Evolutionary conservation across 257 asterid species (phyloP), one percentile per base, ranked within the genome.

Genomic region (Solanum rostratum): DNA sequence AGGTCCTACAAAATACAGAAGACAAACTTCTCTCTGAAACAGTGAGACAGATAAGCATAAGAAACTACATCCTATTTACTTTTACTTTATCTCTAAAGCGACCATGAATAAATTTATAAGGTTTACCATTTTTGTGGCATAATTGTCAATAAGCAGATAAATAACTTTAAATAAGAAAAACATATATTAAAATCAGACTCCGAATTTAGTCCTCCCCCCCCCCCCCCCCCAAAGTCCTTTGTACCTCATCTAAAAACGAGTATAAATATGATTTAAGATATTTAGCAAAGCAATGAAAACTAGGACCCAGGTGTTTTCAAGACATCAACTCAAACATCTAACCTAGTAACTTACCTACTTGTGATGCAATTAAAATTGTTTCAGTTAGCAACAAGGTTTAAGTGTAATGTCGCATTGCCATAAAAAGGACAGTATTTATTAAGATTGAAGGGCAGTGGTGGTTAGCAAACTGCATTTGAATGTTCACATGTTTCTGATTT

Each of bases 1-100:
- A 96, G 85, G 79, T 95, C 99, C 99, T 96, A 94, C 85, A 84
- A 80, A 90, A 86, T 85, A 87, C 20, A 83, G 84, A 65, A 50
- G 30, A 74, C 29, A 63, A 24, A 14, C 60, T 39, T 43, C 6
- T 82, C 29, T 14, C 62, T 84, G 27, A 66, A 68, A 19, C 83
- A 8, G 65, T 76, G 45, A 84, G 46, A 43, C 15, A 24, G 83
- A 82, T 30, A 54, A 18, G 11, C 66, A 81, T 30, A 53, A 45
- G 30, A 39, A n/a, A 54, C 14, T 53, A 24, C 5, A 24, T 49
- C 62, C 82, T 76, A 27, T 27, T 49, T 76, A 46, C 62, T 76
- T 27, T 49, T 76, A 46, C 62, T 76, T 76, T 49, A 46, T 27
- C 62, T 76, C 45, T 27, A 49, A 76, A 16, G 62, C 6, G 3